Evolutionary conservation across 2,329 filamentous ascomycete species (phyloP).

Genomic region (Colletotrichum orbiculare): DNA sequence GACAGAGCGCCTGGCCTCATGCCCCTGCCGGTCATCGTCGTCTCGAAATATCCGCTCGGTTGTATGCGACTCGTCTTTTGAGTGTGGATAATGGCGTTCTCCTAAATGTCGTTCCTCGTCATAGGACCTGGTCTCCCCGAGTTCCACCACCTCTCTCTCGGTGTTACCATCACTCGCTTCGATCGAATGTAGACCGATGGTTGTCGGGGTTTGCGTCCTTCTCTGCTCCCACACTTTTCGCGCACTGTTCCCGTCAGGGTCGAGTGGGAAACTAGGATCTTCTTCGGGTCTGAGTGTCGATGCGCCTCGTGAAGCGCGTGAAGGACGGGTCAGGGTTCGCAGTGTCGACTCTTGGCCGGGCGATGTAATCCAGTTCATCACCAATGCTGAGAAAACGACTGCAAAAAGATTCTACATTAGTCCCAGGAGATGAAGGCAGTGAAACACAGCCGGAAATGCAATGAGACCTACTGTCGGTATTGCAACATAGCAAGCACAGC

Average conservation of each 20-base stretch:
- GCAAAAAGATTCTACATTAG: rapidly evolving
- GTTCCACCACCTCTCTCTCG: not conserved
- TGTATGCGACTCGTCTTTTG: no score
- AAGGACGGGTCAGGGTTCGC: slow-evolving; percentile 20
- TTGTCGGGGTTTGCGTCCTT: slow-evolving; percentile 1
- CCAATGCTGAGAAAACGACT: slow-evolving; percentile 29
- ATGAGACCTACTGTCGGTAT: slow-evolving; percentile 16
- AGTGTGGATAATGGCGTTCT: not conserved
- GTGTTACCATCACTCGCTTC: not conserved
- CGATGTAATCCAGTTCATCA: slow-evolving; percentile 32
- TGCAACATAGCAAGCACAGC: slow-evolving; percentile 30
- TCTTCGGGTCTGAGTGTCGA: slow-evolving; percentile 19
- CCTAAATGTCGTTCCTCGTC: not conserved
- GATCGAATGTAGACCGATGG: not conserved
- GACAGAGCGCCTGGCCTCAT: not conserved
- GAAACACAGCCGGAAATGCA: rapidly evolving
- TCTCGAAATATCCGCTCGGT: not conserved
- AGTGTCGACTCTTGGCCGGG: slow-evolving; percentile 25
- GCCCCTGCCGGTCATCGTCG: not conserved
- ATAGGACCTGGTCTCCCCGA: not conserved
- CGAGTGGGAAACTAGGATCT: slow-evolving; percentile 17
- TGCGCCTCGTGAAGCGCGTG: slow-evolving; percentile 7
- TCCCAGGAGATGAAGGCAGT: not conserved
- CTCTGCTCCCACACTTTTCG: slow-evolving; percentile 22
- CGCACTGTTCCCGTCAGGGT: slow-evolving; percentile 16